Conservation (phyloP, 345 rosid genomes). For the Camelina hispida region DNA sequence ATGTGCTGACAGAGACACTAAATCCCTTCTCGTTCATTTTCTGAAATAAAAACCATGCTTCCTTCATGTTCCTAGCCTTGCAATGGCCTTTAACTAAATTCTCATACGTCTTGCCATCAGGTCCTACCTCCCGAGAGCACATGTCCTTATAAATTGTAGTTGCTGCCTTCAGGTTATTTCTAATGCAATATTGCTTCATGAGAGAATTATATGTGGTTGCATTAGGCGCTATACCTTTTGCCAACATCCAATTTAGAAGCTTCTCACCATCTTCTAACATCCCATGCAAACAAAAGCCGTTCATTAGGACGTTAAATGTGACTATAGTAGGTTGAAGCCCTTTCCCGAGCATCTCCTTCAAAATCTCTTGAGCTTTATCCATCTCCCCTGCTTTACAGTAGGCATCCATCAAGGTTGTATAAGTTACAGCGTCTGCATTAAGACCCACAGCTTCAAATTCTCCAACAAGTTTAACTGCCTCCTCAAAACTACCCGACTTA, state of each 20-base stretch:
- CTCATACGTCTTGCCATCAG: slow-evolving; percentile 81
- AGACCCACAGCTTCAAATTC: slow-evolving; percentile 71
- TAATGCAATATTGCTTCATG: slow-evolving; percentile 72
- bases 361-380: slow-evolving; percentile 65
- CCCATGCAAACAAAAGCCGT: slow-evolving; percentile 84
- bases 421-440: slow-evolving; percentile 70
- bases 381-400: slow-evolving; percentile 77
- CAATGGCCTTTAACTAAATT: slow-evolving; percentile 85
- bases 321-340: slow-evolving; percentile 77
- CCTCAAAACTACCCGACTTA: slow-evolving; percentile 66
- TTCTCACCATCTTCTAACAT: slow-evolving; percentile 81
- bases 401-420: slow-evolving; percentile 85
- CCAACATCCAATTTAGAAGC: slow-evolving; percentile 85
- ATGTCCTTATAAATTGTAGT: slow-evolving; percentile 60
- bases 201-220: slow-evolving; percentile 80
- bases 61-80: slow-evolving; percentile 98
- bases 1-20: slow-evolving; percentile 58
- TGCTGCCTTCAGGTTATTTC: slow-evolving; percentile 59
- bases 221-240: slow-evolving; percentile 77
- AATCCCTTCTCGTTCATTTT: slow-evolving; percentile 78
- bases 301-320: slow-evolving; percentile 90
- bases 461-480: slow-evolving; percentile 74
- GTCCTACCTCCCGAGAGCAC: slow-evolving; percentile 65
- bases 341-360: slow-evolving; percentile 73
- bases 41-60: slow-evolving; percentile 79